These are phyloP conservation scores for Claviceps quebecensis DNA, from an alignment of 2,329 filamentous ascomycete genomes.

Conservation along the genomic window DNA sequence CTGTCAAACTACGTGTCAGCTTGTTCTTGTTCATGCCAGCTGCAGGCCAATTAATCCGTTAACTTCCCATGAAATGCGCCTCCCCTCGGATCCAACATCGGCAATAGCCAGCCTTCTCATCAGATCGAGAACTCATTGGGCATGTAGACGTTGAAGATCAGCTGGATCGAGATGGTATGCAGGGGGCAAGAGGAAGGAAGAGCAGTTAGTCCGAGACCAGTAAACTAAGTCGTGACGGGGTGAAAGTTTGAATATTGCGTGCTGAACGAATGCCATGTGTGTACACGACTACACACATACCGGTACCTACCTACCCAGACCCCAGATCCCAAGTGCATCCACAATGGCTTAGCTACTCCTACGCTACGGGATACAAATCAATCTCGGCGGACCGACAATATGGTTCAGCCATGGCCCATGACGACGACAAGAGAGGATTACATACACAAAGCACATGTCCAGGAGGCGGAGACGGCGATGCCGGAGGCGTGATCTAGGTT, in stretches of 20 bases:
- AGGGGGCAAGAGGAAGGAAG: background rate
- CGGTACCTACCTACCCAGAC: too few relatives aligned
- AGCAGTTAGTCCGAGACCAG: background rate
- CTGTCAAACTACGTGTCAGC: too few relatives aligned
- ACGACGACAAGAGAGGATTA: background rate
- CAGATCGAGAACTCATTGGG: too few relatives aligned
- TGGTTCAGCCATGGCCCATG: background rate
- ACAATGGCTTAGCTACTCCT: background rate
- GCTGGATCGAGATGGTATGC: background rate
- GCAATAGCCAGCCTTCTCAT: too few relatives aligned
- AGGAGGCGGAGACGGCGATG: slow-evolving; percentile 2
- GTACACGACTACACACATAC: too few relatives aligned
- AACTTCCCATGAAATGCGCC: too few relatives aligned
- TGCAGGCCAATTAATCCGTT: too few relatives aligned
- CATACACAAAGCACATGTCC: background rate
- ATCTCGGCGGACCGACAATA: background rate
- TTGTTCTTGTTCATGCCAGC: too few relatives aligned
- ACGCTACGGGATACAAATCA: background rate
- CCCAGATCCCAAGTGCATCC: background rate
- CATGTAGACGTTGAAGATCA: too few relatives aligned
- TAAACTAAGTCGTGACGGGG: background rate
- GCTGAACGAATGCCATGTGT: background rate
- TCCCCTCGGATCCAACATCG: too few relatives aligned
- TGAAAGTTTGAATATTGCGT: background rate
- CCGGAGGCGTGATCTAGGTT: slow-evolving; percentile 2